Percentiles rank a stretch among this genome's conserved stretches.
Conservation (phyloP, 176 grass and related monocot genomes). For the Aegilops sharonensis region DNA sequence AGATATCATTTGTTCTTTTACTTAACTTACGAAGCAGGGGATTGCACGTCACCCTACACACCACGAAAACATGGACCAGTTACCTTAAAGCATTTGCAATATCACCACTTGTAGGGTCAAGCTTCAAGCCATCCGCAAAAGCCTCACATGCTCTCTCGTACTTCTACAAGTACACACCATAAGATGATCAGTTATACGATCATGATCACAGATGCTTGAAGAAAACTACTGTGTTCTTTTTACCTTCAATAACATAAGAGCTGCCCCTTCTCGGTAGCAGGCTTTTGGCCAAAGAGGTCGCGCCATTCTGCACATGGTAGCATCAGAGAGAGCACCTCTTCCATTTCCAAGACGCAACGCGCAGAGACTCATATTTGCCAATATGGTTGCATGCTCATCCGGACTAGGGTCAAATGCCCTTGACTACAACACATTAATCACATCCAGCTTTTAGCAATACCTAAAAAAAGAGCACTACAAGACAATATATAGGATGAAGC, state of each 20-base stretch:
- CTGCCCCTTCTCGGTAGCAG: conserved; percentile 2
- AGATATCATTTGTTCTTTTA: neutral
- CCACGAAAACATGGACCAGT: neutral
- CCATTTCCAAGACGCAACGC: neutral
- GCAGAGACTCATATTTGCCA: neutral
- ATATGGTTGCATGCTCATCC: conserved; percentile 1
- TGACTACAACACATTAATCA: neutral
- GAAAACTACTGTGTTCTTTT: neutral
- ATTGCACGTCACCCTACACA: neutral
- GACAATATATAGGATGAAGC: neutral
- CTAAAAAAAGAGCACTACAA: neutral
- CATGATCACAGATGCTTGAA: neutral
- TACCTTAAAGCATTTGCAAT: conserved; percentile 6
- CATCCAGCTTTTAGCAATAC: neutral
- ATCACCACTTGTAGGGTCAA: neutral
- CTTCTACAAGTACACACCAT: neutral
- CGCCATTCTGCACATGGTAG: neutral
- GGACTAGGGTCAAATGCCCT: neutral
- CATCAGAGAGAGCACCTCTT: neutral
- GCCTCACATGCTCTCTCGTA: neutral
- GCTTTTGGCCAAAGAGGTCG: conserved; percentile 4
- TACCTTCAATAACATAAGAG: conserved; percentile 13
- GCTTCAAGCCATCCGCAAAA: conserved; percentile 8
- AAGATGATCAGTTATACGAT: neutral
- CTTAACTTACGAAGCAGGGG: neutral